A percentile compares a stretch with the other conserved stretches of the same genome.
Conservation (phyloP, 495 filamentous ascomycete species). For the Chaetomium tenue region DNA sequence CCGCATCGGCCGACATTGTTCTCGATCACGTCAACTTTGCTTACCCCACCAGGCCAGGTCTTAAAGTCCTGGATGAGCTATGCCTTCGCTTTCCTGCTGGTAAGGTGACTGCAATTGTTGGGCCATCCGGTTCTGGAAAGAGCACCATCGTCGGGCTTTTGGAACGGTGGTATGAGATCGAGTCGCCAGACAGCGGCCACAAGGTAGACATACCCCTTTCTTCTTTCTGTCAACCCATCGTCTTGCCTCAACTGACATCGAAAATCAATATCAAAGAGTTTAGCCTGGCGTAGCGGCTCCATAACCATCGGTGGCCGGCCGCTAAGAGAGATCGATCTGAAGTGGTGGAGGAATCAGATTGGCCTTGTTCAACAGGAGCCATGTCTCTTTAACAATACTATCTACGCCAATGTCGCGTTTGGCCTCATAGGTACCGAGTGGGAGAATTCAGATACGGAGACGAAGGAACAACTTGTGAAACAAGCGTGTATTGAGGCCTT, state of each 20-base stretch:
- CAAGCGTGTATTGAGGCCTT: constrained; percentile 61
- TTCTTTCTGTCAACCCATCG: neutral
- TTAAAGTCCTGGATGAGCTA: constrained; percentile 56
- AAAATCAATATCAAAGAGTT: constrained; percentile 32
- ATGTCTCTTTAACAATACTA: constrained; percentile 66
- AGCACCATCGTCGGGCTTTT: constrained; percentile 65
- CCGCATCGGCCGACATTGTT: constrained; percentile 55
- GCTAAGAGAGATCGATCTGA: constrained; percentile 54
- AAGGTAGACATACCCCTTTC: constrained; percentile 33
- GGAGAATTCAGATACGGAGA: constrained; percentile 50
- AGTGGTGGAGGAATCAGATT: constrained; percentile 50
- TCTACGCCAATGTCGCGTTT: constrained; percentile 59
- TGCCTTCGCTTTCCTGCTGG: constrained; percentile 64
- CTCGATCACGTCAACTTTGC: constrained; percentile 60
- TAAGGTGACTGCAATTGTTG: constrained; percentile 81
- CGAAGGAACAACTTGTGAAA: constrained; percentile 55
- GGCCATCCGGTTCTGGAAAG: constrained; percentile 71
- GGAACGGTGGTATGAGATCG: constrained; percentile 62
- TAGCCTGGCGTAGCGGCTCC: constrained; percentile 49
- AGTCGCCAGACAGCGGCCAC: constrained; percentile 50
- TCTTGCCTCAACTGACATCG: neutral
- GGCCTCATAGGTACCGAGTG: constrained; percentile 53
- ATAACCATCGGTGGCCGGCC: constrained; percentile 53
- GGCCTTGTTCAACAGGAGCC: constrained; percentile 69
- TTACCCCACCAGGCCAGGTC: constrained; percentile 62